Evolutionary conservation across 257 asterid genomes (phyloP).

Genomic region (Forsythia viridissima): DNA sequence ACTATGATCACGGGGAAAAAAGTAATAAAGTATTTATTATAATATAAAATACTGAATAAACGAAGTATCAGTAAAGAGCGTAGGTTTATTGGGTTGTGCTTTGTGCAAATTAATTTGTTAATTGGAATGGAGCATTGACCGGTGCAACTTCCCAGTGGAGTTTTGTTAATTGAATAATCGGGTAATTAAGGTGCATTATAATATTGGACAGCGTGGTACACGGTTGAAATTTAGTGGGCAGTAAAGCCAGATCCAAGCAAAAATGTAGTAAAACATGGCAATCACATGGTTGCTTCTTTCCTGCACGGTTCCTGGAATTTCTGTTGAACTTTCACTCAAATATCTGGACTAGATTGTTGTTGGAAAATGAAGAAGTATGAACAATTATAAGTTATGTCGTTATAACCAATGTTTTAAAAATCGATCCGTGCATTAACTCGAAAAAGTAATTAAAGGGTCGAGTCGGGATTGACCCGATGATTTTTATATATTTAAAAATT

Average conservation of each 20-base stretch:
- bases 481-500: too few species aligned
- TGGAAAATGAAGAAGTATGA: conserved; percentile 1
- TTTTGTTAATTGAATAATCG: background rate
- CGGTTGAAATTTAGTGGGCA: conserved; percentile 13
- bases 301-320: conserved; percentile 59
- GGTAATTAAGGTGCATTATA: background rate
- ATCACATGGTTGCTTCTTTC: conserved; percentile 74
- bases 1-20: too few species aligned
- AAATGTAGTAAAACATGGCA: conserved; percentile 21
- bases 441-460: too few species aligned
- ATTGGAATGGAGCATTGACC: background rate
- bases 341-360: conserved; percentile 58
- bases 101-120: background rate
- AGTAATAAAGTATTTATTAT: too few species aligned
- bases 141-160: background rate
- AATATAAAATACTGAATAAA: too few species aligned
- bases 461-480: too few species aligned
- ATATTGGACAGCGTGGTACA: background rate
- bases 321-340: conserved; percentile 41
- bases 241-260: conserved; percentile 39
- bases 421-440: too few species aligned
- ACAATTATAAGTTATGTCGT: too few species aligned
- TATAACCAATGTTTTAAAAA: too few species aligned
- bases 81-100: conserved; percentile 16
- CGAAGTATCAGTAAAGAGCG: background rate